Percentiles rank a stretch among this genome's conserved stretches.
Evolutionary conservation across 179 eudicot genomes (phyloP).

Genomic region (Heliamphora pulchella): DNA sequence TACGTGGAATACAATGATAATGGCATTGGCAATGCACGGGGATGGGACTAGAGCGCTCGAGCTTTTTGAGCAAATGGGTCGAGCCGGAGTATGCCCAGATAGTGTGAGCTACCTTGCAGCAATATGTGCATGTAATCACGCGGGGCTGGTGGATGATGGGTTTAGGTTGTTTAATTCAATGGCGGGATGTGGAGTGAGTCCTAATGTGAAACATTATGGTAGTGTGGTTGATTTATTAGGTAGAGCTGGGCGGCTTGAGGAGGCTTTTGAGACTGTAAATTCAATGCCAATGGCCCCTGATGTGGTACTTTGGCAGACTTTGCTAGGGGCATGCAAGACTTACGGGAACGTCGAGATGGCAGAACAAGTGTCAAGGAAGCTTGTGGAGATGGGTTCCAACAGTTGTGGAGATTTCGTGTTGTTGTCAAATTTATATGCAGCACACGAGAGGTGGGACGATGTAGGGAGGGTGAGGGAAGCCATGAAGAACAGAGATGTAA

Average conservation of each 20-base stretch:
- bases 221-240: conserved; percentile 76
- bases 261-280: conserved; percentile 53
- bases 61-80: conserved; percentile 47
- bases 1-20: conserved; percentile 84
- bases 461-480: conserved; percentile 64
- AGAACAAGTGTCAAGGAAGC: conserved; percentile 60
- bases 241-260: conserved; percentile 62
- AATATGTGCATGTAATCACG: conserved; percentile 72
- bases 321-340: conserved; percentile 74
- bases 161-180: conserved; percentile 44
- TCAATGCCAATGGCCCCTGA: conserved; percentile 65
- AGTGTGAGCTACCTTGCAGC: conserved; percentile 54
- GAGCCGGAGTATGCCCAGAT: conserved; percentile 33
- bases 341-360: conserved; percentile 64
- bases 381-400: conserved; percentile 70
- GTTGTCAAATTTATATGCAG: conserved; percentile 69
- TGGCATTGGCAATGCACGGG: conserved; percentile 73
- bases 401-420: conserved; percentile 69
- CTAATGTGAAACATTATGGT: conserved; percentile 75
- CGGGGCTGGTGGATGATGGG: conserved; percentile 73
- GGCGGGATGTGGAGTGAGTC: conserved; percentile 39
- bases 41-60: conserved; percentile 47
- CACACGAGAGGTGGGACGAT: conserved; percentile 61
- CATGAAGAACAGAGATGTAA: conserved; percentile 53
- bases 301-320: conserved; percentile 73